phyloP scores from a whole-genome alignment of 805 yeast genomes.

The Ogataea paradorogensis region DNA sequence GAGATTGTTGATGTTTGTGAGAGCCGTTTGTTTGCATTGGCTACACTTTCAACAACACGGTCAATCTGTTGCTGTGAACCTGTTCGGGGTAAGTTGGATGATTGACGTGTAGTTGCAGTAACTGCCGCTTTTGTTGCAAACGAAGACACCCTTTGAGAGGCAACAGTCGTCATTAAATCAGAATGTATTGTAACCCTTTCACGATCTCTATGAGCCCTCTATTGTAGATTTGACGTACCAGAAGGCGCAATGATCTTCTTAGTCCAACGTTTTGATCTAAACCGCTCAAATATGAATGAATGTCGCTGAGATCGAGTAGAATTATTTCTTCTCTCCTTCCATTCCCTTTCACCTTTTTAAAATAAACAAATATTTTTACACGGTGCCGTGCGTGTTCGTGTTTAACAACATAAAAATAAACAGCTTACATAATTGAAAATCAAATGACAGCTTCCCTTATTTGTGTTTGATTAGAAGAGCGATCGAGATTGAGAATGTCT shows the following conservation, averaged over 20 bases:
- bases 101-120: constrained; percentile 13
- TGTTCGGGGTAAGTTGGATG: background rate
- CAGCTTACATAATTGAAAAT: background rate
- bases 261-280: too few species aligned
- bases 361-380: constrained; percentile 4
- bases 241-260: too few species aligned
- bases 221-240: too few species aligned
- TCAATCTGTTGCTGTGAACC: constrained; percentile 23
- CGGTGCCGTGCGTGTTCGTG: constrained; percentile 6
- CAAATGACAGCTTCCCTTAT: too few species aligned
- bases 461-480: background rate
- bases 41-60: constrained; percentile 40
- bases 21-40: constrained; percentile 36
- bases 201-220: too few species aligned
- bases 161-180: constrained; percentile 12
- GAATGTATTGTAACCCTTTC: too few species aligned
- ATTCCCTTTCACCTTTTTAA: background rate
- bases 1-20: constrained; percentile 41
- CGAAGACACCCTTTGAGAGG: constrained; percentile 16
- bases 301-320: background rate
- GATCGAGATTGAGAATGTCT: background rate
- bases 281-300: background rate
- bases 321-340: constrained; percentile 1
- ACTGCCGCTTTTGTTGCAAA: constrained; percentile 30
- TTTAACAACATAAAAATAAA: constrained; percentile 4